phyloP scores from a whole-genome alignment of 768 basidiomycete genomes.

The Calvatia gigantea region DNA sequence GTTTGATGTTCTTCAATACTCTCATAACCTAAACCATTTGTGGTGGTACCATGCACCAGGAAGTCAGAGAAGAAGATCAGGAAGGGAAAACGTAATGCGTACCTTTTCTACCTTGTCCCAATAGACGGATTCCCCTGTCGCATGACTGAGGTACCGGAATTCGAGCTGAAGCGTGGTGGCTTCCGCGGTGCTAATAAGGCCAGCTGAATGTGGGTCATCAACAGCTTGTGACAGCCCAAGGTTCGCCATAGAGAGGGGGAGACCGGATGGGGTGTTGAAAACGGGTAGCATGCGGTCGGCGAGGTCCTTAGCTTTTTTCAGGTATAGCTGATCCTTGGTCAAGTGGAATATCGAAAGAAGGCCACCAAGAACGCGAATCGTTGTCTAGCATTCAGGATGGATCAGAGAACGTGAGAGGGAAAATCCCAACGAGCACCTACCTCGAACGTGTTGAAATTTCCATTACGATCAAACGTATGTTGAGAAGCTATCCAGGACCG shows the following conservation, averaged over 20 bases:
- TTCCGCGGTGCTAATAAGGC: slow-evolving; percentile 80
- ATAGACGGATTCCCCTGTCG: slow-evolving; percentile 76
- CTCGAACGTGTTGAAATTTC: slow-evolving; percentile 85
- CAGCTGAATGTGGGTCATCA: slow-evolving; percentile 53
- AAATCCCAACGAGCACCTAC: slow-evolving; percentile 43
- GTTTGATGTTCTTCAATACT: slow-evolving; percentile 55
- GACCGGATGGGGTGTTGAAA: slow-evolving; percentile 79
- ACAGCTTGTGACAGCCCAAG: slow-evolving; percentile 58
- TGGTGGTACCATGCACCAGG: no score
- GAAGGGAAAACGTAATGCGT: neutral
- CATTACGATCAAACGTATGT: slow-evolving; percentile 79
- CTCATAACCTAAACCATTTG: slow-evolving; percentile 49
- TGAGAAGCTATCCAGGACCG: slow-evolving; percentile 71
- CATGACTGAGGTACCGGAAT: slow-evolving; percentile 74
- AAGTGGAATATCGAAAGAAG: slow-evolving; percentile 85
- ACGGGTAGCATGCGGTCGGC: slow-evolving; percentile 79
- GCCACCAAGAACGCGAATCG: slow-evolving; percentile 90
- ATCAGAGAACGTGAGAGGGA: neutral
- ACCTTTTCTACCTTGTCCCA: slow-evolving; percentile 85
- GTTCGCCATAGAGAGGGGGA: slow-evolving; percentile 79
- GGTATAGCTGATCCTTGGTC: slow-evolving; percentile 70
- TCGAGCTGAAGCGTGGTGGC: slow-evolving; percentile 87
- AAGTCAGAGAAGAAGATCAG: no score
- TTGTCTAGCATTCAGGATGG: slow-evolving; percentile 54
- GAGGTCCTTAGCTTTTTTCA: slow-evolving; percentile 77